Evolutionary conservation across 352 stramenopile genomes (phyloP), one percentile per base, ranked within the genome.

Genomic region (Pythium sp.): DNA sequence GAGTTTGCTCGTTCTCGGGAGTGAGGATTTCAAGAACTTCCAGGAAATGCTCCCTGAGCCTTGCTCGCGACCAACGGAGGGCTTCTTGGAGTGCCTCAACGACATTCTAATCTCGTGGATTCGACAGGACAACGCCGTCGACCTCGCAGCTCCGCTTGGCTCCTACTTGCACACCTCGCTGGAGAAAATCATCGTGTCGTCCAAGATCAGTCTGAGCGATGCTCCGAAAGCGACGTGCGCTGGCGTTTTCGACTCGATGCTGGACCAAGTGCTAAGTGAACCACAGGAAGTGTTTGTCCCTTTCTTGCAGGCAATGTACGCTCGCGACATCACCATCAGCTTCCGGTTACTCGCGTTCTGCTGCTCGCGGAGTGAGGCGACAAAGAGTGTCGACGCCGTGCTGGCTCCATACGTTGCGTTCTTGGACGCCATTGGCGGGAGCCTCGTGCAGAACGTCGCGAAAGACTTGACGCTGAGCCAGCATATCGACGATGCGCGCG

Each of bases 91-190:
- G 68, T 90, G 80, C 8, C 71, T 94, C 43, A 94, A 94, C 62
- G 86, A 94, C 62, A 90, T 93, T 71, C 70, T 93, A 22, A 92
- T 92, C 70, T 91, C 79, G 34, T 94, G 86, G 86, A 92, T 90
- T 70, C 84, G 84, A 3, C 82, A 91, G 74, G 76, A 89, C 41
- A 94, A 90, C 56, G 83, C 83, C 1, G 72, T 89, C 9, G 84
- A 91, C 57, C 74, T 94, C 11, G 83, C 84, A 46, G 73, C 73
- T 14, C 70, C 79, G 1, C 64, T 94, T 9, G 86, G 86, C 5
- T 78, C 80, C 0, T 94, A 90, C 58, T 64, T 94, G 22, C 75
- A 92, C 46, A 46, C 72, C 0, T 91, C 83, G 8, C 64, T 94
- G 49, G 86, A 94, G 72, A 72, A 75, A 24, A 90, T 94, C 65